phyloP scores from a whole-genome alignment of 116 monocot genomes.

The Zostera marina region DNA sequence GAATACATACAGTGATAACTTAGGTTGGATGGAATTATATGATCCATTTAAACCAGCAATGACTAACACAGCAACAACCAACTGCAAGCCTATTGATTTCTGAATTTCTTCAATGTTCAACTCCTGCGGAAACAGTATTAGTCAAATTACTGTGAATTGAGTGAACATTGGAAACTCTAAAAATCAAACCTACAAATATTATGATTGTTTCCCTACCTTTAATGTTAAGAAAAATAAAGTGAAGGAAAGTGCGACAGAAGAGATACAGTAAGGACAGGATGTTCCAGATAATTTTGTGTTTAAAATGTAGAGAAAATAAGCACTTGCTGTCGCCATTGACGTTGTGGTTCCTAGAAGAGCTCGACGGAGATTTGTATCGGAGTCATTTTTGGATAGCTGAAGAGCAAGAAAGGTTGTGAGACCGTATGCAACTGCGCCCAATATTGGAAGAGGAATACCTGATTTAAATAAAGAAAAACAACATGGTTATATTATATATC shows the following conservation, averaged over 20 bases:
- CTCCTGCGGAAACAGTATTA: constrained; percentile 14
- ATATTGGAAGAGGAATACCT: constrained; percentile 60
- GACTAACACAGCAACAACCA: constrained; percentile 41
- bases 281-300: constrained; percentile 61
- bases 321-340: constrained; percentile 90
- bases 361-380: constrained; percentile 31
- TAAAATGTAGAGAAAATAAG: constrained; percentile 89
- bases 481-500: too few relatives aligned
- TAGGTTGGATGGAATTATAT: constrained; percentile 31
- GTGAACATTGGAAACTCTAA: too few relatives aligned
- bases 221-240: constrained; percentile 52
- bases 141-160: too few relatives aligned
- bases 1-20: not conserved
- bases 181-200: too few relatives aligned
- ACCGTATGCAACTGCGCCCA: constrained; percentile 79
- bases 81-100: constrained; percentile 52
- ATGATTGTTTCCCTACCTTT: constrained; percentile 7
- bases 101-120: constrained; percentile 55
- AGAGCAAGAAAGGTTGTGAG: constrained; percentile 49
- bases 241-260: constrained; percentile 75
- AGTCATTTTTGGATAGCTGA: constrained; percentile 30
- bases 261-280: constrained; percentile 66
- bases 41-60: constrained; percentile 56
- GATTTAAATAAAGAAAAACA: too few relatives aligned
- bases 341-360: constrained; percentile 55